Conservation (phyloP, 208 protist species). For the Trypanosoma scelopori region DNA sequence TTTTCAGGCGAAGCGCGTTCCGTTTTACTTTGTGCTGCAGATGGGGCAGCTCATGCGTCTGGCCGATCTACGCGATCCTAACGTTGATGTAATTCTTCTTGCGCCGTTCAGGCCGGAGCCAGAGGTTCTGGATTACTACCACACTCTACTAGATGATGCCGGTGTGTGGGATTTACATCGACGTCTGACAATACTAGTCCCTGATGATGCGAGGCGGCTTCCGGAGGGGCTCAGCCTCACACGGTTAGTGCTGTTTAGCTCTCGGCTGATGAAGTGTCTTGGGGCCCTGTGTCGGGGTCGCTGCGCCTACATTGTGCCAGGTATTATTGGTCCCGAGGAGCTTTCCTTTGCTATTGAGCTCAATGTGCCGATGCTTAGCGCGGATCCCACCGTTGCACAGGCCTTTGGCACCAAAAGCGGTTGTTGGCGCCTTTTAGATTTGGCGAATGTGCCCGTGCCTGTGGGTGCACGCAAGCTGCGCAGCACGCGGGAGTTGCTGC, state of each 20-base stretch:
- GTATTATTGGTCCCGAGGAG: constrained; percentile 86
- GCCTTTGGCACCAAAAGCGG: constrained; percentile 88
- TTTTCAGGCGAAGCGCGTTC: constrained; percentile 74
- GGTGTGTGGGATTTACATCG: constrained; percentile 57
- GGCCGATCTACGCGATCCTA: constrained; percentile 70
- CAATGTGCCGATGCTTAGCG: constrained; percentile 80
- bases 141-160: constrained; percentile 56
- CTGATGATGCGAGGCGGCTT: constrained; percentile 73
- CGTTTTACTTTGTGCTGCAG: constrained; percentile 80
- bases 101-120: constrained; percentile 71
- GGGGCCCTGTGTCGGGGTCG: constrained; percentile 55
- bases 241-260: constrained; percentile 62
- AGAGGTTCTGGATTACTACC: constrained; percentile 85
- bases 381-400: constrained; percentile 76
- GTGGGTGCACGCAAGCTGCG: constrained; percentile 58
- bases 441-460: constrained; percentile 75
- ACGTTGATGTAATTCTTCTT: constrained; percentile 83
- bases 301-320: constrained; percentile 80
- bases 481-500: constrained; percentile 55
- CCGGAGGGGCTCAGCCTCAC: constrained; percentile 79
- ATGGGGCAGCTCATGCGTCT: constrained; percentile 83
- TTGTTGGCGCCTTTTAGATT: constrained; percentile 61
- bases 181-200: constrained; percentile 77
- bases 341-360: constrained; percentile 76
- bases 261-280: constrained; percentile 85